Conservation (phyloP, 2,329 filamentous ascomycete genomes). For the Malbranchea zuffiana region DNA sequence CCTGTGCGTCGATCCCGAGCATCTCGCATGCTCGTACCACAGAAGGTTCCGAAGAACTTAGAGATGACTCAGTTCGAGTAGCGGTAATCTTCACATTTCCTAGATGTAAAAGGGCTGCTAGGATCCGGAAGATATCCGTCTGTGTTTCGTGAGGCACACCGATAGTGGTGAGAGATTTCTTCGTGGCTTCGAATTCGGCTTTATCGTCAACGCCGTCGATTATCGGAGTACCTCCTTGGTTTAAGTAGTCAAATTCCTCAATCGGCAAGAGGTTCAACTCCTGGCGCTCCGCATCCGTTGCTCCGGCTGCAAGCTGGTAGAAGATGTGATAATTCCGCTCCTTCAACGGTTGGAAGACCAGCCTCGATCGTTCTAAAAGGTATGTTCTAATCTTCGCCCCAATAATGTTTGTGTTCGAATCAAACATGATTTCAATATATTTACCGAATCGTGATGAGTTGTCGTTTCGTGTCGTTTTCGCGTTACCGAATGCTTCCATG, state of each 20-base stretch:
- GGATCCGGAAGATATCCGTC: constrained; percentile 72
- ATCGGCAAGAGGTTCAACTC: constrained; percentile 68
- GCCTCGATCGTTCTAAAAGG: constrained; percentile 81
- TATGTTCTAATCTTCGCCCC: constrained; percentile 96
- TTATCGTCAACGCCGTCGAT: constrained; percentile 96
- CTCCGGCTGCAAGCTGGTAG: constrained; percentile 89
- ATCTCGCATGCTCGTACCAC: constrained; percentile 71
- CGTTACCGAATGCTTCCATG: constrained; percentile 99
- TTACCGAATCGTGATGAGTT: constrained; percentile 98
- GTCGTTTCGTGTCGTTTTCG: constrained; percentile 98
- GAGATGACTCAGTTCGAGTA: constrained; percentile 74
- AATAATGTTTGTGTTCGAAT: constrained; percentile 88
- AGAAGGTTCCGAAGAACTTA: constrained; percentile 70
- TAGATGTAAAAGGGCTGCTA: constrained; percentile 84
- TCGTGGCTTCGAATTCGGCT: constrained; percentile 81
- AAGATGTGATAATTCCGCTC: constrained; percentile 99
- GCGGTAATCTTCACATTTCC: constrained; percentile 95
- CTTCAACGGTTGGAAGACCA: constrained; percentile 95
- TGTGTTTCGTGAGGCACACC: constrained; percentile 68
- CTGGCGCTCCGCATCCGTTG: constrained; percentile 70
- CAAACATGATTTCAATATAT: constrained; percentile 99
- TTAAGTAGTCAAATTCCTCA: constrained; percentile 91
- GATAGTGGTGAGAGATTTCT: constrained; percentile 75
- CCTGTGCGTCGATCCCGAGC: constrained; percentile 71
- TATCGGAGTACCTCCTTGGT: constrained; percentile 79